Base-by-base conservation (phyloP, 164 flowering plant genomes). In the Vitis labrusca region DNA sequence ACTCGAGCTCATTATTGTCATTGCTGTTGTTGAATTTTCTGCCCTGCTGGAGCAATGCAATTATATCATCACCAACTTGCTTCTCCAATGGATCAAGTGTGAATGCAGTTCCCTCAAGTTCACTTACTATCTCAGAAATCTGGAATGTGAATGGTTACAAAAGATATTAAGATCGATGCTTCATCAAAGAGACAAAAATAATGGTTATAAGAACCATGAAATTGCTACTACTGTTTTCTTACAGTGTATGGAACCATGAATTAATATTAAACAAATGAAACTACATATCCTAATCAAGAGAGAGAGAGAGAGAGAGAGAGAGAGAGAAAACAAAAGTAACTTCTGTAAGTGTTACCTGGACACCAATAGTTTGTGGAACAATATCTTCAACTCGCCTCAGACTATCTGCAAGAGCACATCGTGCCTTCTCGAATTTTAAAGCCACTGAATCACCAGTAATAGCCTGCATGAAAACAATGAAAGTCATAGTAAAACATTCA, bases 361-460 rank as follows among this genome's bases (percentile, higher is more conserved):
- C 77, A 56, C 96, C 89, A 81, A 90, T 89, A 55, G 93, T 73
- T 74, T 85, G 89, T 15, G 94, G 94, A 65, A 92, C 98, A 71
- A 91, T 93, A 78, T 93, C 94, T 80, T 91, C 93, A 37, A 94
- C 98, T 12, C 96, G 89, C 73, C 76, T 85, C 60, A 94, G 89
- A 82, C 97, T 78, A 69, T 89, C 94, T 66, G 56, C 85, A 67
- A 94, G 94, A 32, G 93, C 85, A 80, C 64, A 74, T 79, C 82
- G 85, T 51, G 90, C 93, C 80, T 88, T 94, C 78, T 93, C 99
- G 79, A 94, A 94, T 71, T 94, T 94, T 59, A 75, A 64, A 78
- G 85, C 87, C 52, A 93, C 85, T 52, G 99, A 91, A 75, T 94
- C 98, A 62, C 93, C 96, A 15, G 99, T 94, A 73, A 93, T 92